phyloP scores from a whole-genome alignment of 192 early-diverging fungal species.

The Rhizoclosmatium sp. region DNA sequence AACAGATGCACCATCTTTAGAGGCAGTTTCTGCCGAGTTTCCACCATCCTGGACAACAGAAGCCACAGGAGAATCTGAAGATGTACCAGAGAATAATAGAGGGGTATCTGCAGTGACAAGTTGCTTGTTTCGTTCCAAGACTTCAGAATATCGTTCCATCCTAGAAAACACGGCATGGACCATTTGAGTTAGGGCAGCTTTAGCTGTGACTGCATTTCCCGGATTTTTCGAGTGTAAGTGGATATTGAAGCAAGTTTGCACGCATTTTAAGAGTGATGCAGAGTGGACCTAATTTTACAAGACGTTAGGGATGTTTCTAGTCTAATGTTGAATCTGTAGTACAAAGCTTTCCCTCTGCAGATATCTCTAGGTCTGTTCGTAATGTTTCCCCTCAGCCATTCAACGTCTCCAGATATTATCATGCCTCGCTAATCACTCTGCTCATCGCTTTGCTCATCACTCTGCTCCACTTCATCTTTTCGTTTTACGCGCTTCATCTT shows the following conservation, averaged over 20 bases:
- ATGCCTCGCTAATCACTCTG: conserved; percentile 33
- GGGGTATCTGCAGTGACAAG: conserved; percentile 1
- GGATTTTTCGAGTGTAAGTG: conserved; percentile 49
- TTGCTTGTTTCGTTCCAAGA: conserved; percentile 44
- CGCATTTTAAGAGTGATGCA: conserved; percentile 55
- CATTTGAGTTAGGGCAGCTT: conserved; percentile 66
- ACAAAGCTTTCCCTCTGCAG: no score
- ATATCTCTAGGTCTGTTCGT: no score
- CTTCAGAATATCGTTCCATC: conserved; percentile 61
- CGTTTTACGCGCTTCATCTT: no score
- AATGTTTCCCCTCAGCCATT: no score
- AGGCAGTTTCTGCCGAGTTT: background rate
- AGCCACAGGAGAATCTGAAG: background rate
- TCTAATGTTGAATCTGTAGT: no score
- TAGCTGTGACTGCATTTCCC: conserved; percentile 60
- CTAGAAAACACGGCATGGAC: conserved; percentile 63
- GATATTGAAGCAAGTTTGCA: conserved; percentile 64
- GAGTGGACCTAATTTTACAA: conserved; percentile 46
- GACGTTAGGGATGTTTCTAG: no score
- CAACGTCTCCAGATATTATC: no score
- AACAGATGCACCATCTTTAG: conserved; percentile 42
- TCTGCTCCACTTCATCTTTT: no score
- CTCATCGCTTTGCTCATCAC: no score
- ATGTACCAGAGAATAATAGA: background rate
- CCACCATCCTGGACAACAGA: background rate